Conservation (phyloP, 1,284 basidiomycete species). For the Amylostereum areolatum region DNA sequence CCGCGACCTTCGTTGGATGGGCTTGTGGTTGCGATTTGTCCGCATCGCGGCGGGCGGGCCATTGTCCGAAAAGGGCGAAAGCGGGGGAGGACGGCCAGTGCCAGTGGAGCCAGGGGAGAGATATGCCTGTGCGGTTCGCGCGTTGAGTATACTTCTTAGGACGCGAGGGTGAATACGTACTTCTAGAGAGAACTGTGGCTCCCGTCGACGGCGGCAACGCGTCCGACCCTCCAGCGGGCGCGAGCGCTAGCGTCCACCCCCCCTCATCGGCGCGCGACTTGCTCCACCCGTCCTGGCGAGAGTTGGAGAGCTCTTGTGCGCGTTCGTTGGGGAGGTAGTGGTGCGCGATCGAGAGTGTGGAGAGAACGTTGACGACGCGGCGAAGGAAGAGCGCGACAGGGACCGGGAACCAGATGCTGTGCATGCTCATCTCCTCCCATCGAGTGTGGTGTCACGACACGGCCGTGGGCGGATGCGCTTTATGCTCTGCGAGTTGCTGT, state of each 20-base stretch:
- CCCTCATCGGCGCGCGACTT: background rate
- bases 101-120: constrained; percentile 5
- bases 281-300: background rate
- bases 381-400: constrained; percentile 56
- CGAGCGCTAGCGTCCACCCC: too few species aligned
- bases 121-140: background rate
- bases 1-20: background rate
- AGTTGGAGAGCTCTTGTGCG: constrained; percentile 11
- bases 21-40: background rate
- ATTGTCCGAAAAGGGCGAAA: too few species aligned
- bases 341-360: constrained; percentile 57
- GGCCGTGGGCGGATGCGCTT: too few species aligned
- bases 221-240: too few species aligned
- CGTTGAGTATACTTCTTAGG: background rate
- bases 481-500: too few species aligned
- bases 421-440: too few species aligned
- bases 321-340: constrained; percentile 42
- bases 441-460: too few species aligned
- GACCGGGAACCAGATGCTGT: constrained; percentile 50
- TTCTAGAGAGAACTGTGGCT: constrained; percentile 1
- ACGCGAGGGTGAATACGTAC: background rate
- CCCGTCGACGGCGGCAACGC: too few species aligned
- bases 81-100: constrained; percentile 2
- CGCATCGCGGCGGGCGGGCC: background rate
- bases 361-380: constrained; percentile 60